phyloP scores from a whole-genome alignment of 768 basidiomycete species.

The Crepidotus variabilis region DNA sequence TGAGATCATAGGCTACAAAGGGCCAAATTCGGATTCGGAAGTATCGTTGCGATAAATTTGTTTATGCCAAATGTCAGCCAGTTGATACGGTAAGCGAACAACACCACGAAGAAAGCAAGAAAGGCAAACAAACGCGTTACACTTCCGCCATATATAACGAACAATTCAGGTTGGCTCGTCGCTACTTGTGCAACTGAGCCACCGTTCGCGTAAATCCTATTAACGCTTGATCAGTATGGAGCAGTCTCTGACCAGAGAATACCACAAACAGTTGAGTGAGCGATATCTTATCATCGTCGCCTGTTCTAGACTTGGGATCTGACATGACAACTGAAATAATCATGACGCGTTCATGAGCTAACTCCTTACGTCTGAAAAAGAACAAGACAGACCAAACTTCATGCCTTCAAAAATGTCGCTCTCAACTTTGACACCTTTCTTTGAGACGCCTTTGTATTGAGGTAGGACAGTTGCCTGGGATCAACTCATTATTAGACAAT shows the following conservation, averaged over 20 bases:
- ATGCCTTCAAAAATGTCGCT: conserved; percentile 68
- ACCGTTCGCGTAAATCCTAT: conserved; percentile 69
- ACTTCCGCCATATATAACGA: conserved; percentile 67
- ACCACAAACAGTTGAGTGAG: conserved; percentile 59
- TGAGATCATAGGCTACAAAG: conserved; percentile 62
- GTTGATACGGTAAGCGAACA: background rate
- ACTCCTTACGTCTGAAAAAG: background rate
- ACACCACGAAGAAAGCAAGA: background rate
- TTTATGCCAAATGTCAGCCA: background rate
- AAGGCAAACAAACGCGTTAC: conserved; percentile 52
- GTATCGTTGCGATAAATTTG: too few relatives aligned
- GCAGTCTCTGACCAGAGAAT: background rate
- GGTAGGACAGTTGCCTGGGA: conserved; percentile 55
- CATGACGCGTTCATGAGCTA: conserved; percentile 1
- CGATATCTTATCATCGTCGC: conserved; percentile 65
- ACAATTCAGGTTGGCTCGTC: conserved; percentile 45
- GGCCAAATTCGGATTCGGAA: too few relatives aligned
- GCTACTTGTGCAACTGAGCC: conserved; percentile 63
- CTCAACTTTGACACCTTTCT: conserved; percentile 55
- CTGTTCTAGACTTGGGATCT: conserved; percentile 67
- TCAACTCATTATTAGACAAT: background rate
- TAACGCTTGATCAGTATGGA: background rate
- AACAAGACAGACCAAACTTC: conserved; percentile 65
- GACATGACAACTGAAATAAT: conserved; percentile 63
- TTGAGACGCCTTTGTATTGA: conserved; percentile 61